Evolutionary conservation across 78 protist species (phyloP).

Genomic region (Dictyostelium purpureum): DNA sequence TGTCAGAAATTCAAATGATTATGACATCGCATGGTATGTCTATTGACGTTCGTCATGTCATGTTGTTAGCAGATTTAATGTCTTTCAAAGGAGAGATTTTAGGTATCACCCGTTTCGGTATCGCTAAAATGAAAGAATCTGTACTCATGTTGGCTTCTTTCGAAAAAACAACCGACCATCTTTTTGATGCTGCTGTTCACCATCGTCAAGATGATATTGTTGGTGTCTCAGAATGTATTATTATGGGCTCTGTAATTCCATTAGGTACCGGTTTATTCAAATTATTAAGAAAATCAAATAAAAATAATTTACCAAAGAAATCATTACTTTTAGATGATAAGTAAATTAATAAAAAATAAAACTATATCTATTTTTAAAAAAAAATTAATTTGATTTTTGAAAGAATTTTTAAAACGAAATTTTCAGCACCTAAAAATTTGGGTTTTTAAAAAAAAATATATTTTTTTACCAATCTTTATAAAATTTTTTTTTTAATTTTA

Average conservation of each 20-base stretch:
- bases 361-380: background rate
- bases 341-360: background rate
- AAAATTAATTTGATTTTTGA: too few relatives aligned
- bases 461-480: too few relatives aligned
- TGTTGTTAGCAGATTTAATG: conserved; percentile 98
- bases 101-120: conserved; percentile 99
- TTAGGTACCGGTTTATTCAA: conserved; percentile 97
- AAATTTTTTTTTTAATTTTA: too few relatives aligned
- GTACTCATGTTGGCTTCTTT: conserved; percentile 98
- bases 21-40: conserved; percentile 96
- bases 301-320: conserved; percentile 42
- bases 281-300: conserved; percentile 70
- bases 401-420: too few relatives aligned
- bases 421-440: too few relatives aligned
- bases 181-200: conserved; percentile 96
- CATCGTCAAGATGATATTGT: conserved; percentile 82
- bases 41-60: conserved; percentile 95
- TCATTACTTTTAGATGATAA: conserved; percentile 1
- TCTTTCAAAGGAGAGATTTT: conserved; percentile 95
- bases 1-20: conserved; percentile 90
- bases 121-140: conserved; percentile 95
- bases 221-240: conserved; percentile 98
- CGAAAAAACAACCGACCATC: conserved; percentile 97
- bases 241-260: conserved; percentile 97
- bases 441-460: too few relatives aligned